phyloP scores from a whole-genome alignment of 75 land plant genomes.

The Adiantum capillusveneris region DNA sequence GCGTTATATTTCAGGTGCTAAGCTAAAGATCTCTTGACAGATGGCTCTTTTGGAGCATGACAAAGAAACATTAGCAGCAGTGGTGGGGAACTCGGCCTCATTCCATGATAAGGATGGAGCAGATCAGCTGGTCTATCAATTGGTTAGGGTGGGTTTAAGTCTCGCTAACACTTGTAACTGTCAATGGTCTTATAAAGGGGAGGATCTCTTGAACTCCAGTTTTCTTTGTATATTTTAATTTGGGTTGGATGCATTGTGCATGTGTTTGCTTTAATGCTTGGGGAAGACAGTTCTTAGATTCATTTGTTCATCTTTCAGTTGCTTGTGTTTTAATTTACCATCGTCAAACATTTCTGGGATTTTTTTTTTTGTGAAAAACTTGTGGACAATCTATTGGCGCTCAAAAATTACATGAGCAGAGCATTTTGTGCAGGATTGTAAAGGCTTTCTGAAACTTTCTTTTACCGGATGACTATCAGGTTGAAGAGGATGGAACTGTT shows the following conservation, averaged over 20 bases:
- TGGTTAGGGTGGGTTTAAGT: constrained; percentile 16
- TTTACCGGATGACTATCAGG: constrained; percentile 20
- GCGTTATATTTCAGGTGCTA: too few relatives aligned
- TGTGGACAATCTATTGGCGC: background rate
- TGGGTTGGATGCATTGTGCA: too few relatives aligned
- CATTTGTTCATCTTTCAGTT: too few relatives aligned
- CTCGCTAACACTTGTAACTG: too few relatives aligned
- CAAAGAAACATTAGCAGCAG: background rate
- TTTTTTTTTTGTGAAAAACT: constrained; percentile 1
- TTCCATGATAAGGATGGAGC: constrained; percentile 7
- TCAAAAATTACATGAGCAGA: background rate
- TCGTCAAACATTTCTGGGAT: background rate
- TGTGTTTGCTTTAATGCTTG: too few relatives aligned
- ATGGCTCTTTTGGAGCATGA: constrained; percentile 3
- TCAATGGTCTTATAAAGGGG: too few relatives aligned
- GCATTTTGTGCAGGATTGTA: background rate
- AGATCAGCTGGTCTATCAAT: constrained; percentile 26
- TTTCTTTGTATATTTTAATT: too few relatives aligned
- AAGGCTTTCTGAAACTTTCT: background rate
- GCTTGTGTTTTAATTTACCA: too few relatives aligned
- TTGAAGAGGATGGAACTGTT: constrained; percentile 39
- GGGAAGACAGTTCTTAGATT: too few relatives aligned
- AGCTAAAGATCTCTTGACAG: background rate
- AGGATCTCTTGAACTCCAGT: too few relatives aligned
- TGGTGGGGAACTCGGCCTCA: constrained; percentile 6